Evolutionary conservation across 1,284 basidiomycete species (phyloP), one percentile per base, ranked within the genome.

Genomic region (Apiotrichum akiyoshidainum): DNA sequence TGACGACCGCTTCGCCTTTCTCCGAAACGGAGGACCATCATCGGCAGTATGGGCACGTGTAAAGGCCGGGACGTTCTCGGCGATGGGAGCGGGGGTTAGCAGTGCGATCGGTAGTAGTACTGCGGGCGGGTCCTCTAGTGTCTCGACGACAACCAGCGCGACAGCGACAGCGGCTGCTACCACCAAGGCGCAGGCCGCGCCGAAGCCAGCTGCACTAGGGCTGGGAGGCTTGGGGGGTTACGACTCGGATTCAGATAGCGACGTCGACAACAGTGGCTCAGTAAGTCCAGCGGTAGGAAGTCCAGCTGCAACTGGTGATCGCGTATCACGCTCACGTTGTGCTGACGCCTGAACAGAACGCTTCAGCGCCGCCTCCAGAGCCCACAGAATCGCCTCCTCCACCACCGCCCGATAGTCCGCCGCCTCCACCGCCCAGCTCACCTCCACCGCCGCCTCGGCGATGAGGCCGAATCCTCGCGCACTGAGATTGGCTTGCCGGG

Each of bases 1-100:
- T 71, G 63, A 90, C 86, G 71, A 80, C 69, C 66, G 84, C 1
- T 92, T 94, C 69, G 84, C 86, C 0, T 94, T 93, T 72, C 75
- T 94, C 40, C 82, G 85, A 5, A 21, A 54, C 9, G 57, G 45
- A 19, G 90, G 89, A 1, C 79, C 87, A 34, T 92, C 87, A 85
- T 80, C 80, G 49, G 74, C 78, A 2, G 79, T 81, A 5, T 92
- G 91, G 90, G 64, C 68, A 16, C 60, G 57, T 4, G 52, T 58
- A 1, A 49, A 52, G 7, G 55, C 45, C 5, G 45, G 44, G 6
- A 37, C 33, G 22, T 45, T 45, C 14, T 21, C 31, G 35, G 34
- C 34, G 21, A 26, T 19, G 16, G 31, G 39, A 5, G 42, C 2
- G 16, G 31, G 14, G 17, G 31, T 16, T 16, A 14, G 22, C 9